Base-by-base conservation (phyloP, 148 eudicot genomes). In the Diospyros lotus region DNA sequence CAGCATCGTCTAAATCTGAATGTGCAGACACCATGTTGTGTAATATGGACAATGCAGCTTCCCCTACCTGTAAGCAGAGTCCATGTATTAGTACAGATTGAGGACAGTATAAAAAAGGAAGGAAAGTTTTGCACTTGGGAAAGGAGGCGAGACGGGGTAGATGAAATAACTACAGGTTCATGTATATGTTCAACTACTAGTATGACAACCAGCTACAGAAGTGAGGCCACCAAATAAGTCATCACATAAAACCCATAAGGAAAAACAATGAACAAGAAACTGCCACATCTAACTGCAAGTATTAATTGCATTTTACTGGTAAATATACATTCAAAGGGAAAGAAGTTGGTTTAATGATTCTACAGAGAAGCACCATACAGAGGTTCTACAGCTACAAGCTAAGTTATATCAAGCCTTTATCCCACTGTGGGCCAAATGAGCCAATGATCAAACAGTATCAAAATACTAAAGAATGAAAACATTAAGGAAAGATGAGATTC, bases 1-100 rank as follows among this genome's bases (percentile, higher is more conserved):
- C 99, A 58, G 99, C 99, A 91, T 96, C 99, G 81, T 96, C 99
- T 56, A 96, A 85, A 85, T 96, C 99, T 63, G 99, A 96, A 71
- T 93, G 91, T 40, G 99, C 94, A 56, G 96, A 86, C 71, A 93
- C 99, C 99, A 96, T 96, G 88, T 90, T 84, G 86, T 93, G 99
- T 82, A 96, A 86, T 73, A 96, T 82, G 66, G 93, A 86, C 76
- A 96, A 77, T 69, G 99, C 96, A 61, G 83, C 86, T 76, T 96
- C 98, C 64, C 97, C 99, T 77, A 91, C 99, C 99, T 96, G 80
- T 64, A 64, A 13, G 62, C 64, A 52, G 12, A 71, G 72, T 62
- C 18, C 4, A 40, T 62, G 18, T 67, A 53, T 66, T 51, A 18
- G 63, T 4, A 76, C 28, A 45, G 45, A 62, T 66, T 40, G 40